These are phyloP conservation scores for Penicillium antarcticum DNA, from an alignment of 495 filamentous ascomycete species.

Conservation along the genomic window DNA sequence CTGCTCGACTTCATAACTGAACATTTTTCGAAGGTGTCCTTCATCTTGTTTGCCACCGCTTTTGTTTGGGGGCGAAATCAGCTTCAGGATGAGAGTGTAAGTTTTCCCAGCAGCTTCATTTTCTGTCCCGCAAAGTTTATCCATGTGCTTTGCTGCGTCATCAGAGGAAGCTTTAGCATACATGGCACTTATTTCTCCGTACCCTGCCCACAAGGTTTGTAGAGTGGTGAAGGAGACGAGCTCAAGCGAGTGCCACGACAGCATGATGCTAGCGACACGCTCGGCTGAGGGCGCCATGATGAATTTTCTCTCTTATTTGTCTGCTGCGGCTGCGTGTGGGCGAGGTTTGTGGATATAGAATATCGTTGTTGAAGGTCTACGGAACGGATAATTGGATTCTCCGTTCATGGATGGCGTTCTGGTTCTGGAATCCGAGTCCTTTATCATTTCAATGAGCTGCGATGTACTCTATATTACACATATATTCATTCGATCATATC, in stretches of 20 bases:
- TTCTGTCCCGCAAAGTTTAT: constrained; percentile 21
- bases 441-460: too few relatives aligned
- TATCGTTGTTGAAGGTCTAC: too few relatives aligned
- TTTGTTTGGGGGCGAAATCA: constrained; percentile 32
- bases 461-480: too few relatives aligned
- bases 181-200: constrained; percentile 34
- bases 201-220: constrained; percentile 40
- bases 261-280: constrained; percentile 31
- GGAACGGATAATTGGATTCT: too few relatives aligned
- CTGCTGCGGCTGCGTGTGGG: too few relatives aligned
- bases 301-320: too few relatives aligned
- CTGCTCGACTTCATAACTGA: constrained; percentile 38
- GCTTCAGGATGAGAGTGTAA: constrained; percentile 35
- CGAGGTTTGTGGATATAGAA: too few relatives aligned
- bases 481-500: too few relatives aligned
- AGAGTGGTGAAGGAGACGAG: constrained; percentile 32
- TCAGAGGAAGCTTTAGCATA: constrained; percentile 25
- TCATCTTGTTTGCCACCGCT: constrained; percentile 21
- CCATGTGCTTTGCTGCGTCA: constrained; percentile 21
- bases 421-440: too few relatives aligned
- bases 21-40: constrained; percentile 38
- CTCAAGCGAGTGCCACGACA: constrained; percentile 32
- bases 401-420: too few relatives aligned
- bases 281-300: constrained; percentile 18
- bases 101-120: constrained; percentile 11